Evolutionary conservation across 108 stramenopile genomes (phyloP), one percentile per base, ranked within the genome.

Genomic region (Skeletonema tropicum): DNA sequence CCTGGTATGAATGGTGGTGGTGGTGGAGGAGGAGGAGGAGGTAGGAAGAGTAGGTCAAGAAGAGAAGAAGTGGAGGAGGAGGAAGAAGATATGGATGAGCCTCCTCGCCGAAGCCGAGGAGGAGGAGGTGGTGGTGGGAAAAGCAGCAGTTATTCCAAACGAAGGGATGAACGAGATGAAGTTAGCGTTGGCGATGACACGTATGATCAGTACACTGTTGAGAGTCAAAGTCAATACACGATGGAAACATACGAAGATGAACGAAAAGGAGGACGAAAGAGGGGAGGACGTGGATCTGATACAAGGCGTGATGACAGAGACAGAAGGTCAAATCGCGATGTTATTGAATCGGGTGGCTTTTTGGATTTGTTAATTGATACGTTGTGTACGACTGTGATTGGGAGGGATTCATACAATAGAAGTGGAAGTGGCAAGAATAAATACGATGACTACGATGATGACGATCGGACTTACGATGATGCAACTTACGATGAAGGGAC

Each of bases 351-450:
- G 26, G 89, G 86, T 71, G 89, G 89, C 5, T 94, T 94, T 60
- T 70, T 94, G 42, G 94, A 94, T 68, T 80, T 90, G 78, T 77
- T 94, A 48, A 94, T 94, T 75, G 94, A 94, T 63, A 90, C 91
- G 14, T 83, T 94, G 35, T 94, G 94, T 59, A 84, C 94, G 68
- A 90, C 73, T 75, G 86, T 80, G 58, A 83, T 83, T 74, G 89
- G 88, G 36, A 64, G 86, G 10, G 84, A 87, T 64, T 70, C 83
- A 10, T 30, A 79, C 33, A 83, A 65, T 13, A 82, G 73, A 72
- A 77, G 59, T 25, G 29, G 49, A 38, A 58, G 59, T 25, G 29
- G 66, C 9, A 66, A 66, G 21, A 66, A 62, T 15, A 66, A 68
- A 46, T 66, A 80, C 31, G 79, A 49, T 26, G 66, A 80, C 21